These are phyloP conservation scores for Fusarium paranaense DNA, from an alignment of 2,329 filamentous ascomycete genomes.

Conservation along the genomic window DNA sequence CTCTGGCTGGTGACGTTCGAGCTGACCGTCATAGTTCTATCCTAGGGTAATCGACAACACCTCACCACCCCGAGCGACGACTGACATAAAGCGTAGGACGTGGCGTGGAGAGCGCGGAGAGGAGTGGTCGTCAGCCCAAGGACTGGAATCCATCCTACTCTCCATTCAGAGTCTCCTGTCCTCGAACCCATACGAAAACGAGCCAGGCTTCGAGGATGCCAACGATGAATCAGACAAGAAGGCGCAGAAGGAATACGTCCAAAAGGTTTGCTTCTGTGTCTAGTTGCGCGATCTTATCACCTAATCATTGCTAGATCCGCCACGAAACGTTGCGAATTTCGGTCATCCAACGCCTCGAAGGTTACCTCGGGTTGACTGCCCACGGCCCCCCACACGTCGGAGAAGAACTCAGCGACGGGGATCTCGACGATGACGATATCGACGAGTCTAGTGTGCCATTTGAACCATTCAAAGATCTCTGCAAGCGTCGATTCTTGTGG, in stretches of 20 bases:
- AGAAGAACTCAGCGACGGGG: slow-evolving; percentile 44
- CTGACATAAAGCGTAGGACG: slow-evolving; percentile 69
- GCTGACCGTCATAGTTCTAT: slow-evolving; percentile 75
- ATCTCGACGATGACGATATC: slow-evolving; percentile 61
- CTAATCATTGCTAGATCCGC: slow-evolving; percentile 71
- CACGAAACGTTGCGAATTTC: slow-evolving; percentile 91
- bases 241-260: slow-evolving; percentile 79
- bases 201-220: slow-evolving; percentile 89
- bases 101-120: slow-evolving; percentile 93
- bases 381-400: slow-evolving; percentile 55
- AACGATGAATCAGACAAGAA: slow-evolving; percentile 76
- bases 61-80: neutral
- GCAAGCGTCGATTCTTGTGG: slow-evolving; percentile 94
- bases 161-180: slow-evolving; percentile 98
- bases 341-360: slow-evolving; percentile 86
- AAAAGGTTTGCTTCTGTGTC: slow-evolving; percentile 69
- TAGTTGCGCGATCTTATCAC: neutral
- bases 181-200: slow-evolving; percentile 92
- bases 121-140: slow-evolving; percentile 96
- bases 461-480: slow-evolving; percentile 89
- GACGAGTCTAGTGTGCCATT: slow-evolving; percentile 71
- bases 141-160: slow-evolving; percentile 91
- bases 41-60: slow-evolving; percentile 71
- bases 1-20: neutral
- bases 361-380: slow-evolving; percentile 74